Conservation (phyloP, 2,329 filamentous ascomycete species). For the Rutstroemia sp. region DNA sequence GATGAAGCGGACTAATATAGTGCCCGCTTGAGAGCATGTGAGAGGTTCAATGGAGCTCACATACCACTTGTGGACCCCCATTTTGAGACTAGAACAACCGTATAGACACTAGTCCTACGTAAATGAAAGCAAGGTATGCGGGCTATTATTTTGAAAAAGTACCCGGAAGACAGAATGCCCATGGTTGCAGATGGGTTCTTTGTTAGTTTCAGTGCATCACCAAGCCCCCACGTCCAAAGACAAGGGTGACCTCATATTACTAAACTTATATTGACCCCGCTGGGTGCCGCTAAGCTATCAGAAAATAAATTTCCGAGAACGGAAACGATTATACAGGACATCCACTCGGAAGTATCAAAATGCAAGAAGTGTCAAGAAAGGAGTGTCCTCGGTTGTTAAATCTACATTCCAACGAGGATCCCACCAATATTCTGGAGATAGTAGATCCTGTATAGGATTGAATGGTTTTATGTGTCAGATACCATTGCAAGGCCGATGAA, state of each 20-base stretch:
- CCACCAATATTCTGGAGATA: too few relatives aligned
- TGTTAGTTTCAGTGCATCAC: slow-evolving; percentile 3
- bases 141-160: not conserved
- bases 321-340: not conserved
- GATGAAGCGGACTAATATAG: slow-evolving; percentile 2
- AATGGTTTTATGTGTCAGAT: too few relatives aligned
- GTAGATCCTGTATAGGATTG: too few relatives aligned
- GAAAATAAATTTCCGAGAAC: not conserved
- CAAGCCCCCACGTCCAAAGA: not conserved
- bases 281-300: not conserved
- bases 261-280: not conserved
- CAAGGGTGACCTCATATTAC: slow-evolving; percentile 10
- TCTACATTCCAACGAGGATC: too few relatives aligned
- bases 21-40: not conserved
- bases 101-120: not conserved
- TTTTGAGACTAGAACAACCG: not conserved
- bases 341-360: not conserved
- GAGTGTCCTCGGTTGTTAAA: too few relatives aligned
- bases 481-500: too few relatives aligned
- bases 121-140: not conserved
- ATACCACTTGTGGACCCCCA: too few relatives aligned
- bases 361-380: too few relatives aligned
- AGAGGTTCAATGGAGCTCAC: too few relatives aligned
- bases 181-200: slow-evolving; percentile 1
- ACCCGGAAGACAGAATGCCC: not conserved